These are phyloP conservation scores for Fusarium praegraminearum DNA, from an alignment of 2,329 filamentous ascomycete species.

Conservation along the genomic window DNA sequence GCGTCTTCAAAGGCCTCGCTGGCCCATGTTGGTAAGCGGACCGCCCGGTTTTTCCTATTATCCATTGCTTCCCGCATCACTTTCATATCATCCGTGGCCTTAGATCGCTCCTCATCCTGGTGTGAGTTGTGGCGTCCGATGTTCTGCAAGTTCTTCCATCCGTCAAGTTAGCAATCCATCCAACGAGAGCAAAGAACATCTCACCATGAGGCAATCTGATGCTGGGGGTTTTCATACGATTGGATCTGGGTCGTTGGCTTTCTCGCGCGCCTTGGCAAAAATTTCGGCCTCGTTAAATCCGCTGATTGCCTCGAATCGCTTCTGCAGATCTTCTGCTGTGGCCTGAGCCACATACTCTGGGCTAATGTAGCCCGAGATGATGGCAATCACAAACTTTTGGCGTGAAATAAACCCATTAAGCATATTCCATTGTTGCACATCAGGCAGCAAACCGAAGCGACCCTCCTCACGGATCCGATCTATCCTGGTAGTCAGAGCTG, in stretches of 20 bases:
- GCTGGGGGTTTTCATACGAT: constrained; percentile 48
- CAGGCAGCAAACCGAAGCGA: constrained; percentile 48
- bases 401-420: constrained; percentile 46
- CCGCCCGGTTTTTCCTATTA: constrained; percentile 44
- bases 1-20: constrained; percentile 46
- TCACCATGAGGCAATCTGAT: not conserved
- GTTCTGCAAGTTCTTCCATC: constrained; percentile 51
- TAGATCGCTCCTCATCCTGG: constrained; percentile 18
- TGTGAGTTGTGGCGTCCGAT: constrained; percentile 43
- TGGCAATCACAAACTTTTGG: constrained; percentile 50
- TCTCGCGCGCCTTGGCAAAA: constrained; percentile 34
- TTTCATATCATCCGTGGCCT: constrained; percentile 48
- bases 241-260: constrained; percentile 45
- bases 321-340: constrained; percentile 44
- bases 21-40: constrained; percentile 51
- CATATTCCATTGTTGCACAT: constrained; percentile 54
- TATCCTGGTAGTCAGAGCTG: constrained; percentile 45
- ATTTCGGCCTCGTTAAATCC: constrained; percentile 47
- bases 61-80: constrained; percentile 52
- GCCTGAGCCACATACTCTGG: constrained; percentile 48
- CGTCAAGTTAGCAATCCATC: constrained; percentile 17
- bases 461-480: constrained; percentile 43
- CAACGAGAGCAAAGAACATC: not conserved
- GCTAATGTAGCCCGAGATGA: constrained; percentile 46
- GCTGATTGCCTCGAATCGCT: constrained; percentile 45